Percentiles rank a stretch among this genome's conserved stretches.
Evolutionary conservation across 768 basidiomycete species (phyloP).

Genomic region (Tricholoma bakamatsutake): DNA sequence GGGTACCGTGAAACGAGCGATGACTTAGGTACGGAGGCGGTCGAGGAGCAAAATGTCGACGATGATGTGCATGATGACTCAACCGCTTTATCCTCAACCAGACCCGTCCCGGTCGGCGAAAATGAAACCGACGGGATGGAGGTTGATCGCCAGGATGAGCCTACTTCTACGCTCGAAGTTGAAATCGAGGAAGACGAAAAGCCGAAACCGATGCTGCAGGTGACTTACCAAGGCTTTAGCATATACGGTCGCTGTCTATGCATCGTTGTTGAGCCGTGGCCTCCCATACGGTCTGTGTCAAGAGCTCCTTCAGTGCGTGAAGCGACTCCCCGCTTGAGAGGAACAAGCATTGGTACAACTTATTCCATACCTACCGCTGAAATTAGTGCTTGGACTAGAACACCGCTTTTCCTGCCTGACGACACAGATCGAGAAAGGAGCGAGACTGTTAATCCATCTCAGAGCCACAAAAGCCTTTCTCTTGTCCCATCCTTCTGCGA

Average conservation of each 20-base stretch:
- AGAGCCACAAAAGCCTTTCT: constrained; percentile 3
- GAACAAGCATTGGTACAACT: constrained; percentile 28
- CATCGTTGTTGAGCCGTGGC: constrained; percentile 81
- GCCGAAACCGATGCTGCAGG: constrained; percentile 60
- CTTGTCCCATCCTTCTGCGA: constrained; percentile 22
- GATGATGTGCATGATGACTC: not conserved
- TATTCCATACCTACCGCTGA: constrained; percentile 19
- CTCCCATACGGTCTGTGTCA: constrained; percentile 37
- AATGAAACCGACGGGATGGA: constrained; percentile 3
- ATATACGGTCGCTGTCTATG: constrained; percentile 72
- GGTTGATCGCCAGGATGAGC: constrained; percentile 6
- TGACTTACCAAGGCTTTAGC: constrained; percentile 65
- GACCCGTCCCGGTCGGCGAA: not conserved
- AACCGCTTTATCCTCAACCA: not conserved
- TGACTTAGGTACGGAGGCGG: constrained; percentile 9
- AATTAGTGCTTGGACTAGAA: constrained; percentile 31
- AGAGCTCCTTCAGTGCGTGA: constrained; percentile 18
- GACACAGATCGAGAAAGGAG: constrained; percentile 32
- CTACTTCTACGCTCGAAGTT: constrained; percentile 26
- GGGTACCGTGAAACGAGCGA: constrained; percentile 9
- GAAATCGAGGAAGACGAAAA: constrained; percentile 68
- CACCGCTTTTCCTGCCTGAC: constrained; percentile 76
- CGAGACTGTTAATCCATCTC: constrained; percentile 31
- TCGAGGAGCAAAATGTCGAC: constrained; percentile 25
- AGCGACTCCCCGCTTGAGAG: constrained; percentile 12